Conservation (phyloP, 2,329 filamentous ascomycete genomes). For the Beauveria rudraprayagi region DNA sequence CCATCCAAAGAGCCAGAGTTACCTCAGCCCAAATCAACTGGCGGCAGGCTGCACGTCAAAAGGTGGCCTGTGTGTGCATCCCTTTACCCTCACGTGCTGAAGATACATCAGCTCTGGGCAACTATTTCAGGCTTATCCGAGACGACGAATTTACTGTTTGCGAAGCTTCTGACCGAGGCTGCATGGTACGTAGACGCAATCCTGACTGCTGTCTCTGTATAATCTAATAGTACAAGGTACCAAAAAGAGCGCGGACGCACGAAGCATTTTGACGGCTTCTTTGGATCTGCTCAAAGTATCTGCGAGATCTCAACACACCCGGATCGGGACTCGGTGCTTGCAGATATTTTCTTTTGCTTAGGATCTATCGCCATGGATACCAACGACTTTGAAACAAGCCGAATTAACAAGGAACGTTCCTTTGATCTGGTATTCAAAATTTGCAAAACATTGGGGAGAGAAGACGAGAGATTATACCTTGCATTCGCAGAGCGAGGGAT, state of each 20-base stretch:
- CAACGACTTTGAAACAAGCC: slow-evolving; percentile 11
- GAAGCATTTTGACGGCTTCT: slow-evolving; percentile 12
- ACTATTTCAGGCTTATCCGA: not conserved
- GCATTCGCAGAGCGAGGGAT: slow-evolving; percentile 12
- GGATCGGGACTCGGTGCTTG: slow-evolving; percentile 11
- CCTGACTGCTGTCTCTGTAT: not conserved
- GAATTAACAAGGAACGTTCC: slow-evolving; percentile 10
- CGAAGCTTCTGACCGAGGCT: not conserved
- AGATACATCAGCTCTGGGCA: slow-evolving; percentile 7
- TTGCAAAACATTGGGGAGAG: slow-evolving; percentile 2
- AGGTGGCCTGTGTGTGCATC: slow-evolving; percentile 8
- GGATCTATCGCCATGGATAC: slow-evolving; percentile 12
- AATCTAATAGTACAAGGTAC: slow-evolving; percentile 5
- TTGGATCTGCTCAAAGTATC: slow-evolving; percentile 7
- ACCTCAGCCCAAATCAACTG: slow-evolving; percentile 4
- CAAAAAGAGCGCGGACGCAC: slow-evolving; percentile 8
- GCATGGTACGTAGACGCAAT: not conserved
- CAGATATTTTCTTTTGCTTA: slow-evolving; percentile 11
- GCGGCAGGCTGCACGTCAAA: not conserved
- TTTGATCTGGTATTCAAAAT: slow-evolving; percentile 11
- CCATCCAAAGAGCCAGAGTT: slow-evolving; percentile 9
- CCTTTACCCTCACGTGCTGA: slow-evolving; percentile 5
- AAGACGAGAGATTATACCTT: slow-evolving; percentile 12
- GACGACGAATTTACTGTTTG: not conserved
- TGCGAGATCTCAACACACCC: slow-evolving; percentile 11